Evolutionary conservation across 768 basidiomycete genomes (phyloP), one percentile per base, ranked within the genome.

Genomic region (Hericium alpestre): DNA sequence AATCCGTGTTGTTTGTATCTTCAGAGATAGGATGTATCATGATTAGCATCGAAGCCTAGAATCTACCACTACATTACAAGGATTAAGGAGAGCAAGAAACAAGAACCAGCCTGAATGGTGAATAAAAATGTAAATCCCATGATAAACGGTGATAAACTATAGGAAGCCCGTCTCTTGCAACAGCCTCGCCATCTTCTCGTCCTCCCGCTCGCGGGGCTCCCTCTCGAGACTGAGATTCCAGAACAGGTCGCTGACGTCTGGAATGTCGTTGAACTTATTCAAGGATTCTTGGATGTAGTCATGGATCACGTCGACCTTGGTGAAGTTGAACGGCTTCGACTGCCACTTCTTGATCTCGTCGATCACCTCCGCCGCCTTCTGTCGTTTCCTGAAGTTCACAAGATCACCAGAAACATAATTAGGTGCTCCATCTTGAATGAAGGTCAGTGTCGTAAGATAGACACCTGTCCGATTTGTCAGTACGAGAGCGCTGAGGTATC

Each of bases 311-410:
- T 80, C 76, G 15, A 94, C 81, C 6, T 77, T 72, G 38, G 80
- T 76, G 61, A 95, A 82, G 70, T 95, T 93, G 75, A 93, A 98
- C 1, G 90, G 84, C 61, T 84, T 83, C 5, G 87, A 80, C 69
- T 99, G 96, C 83, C 94, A 97, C 27, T 91, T 86, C 68, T 96
- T 90, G 69, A 99, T 97, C 69, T 97, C 93, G 61, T 86, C 84
- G 64, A 99, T 92, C 63, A 98, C 90, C 67, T 96, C 94, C n/a
- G 93, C 92, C 0, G 93, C 86, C 71, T 90, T 90, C 65, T 91
- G 86, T 16, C 95, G 87, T 71, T 99, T 99, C 66, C 86, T 83
- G 74, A 98, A 98, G 73, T 98, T 97, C 72, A 98, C 85, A 61
- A 95, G 74, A 56, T 81, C 79, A 8, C 83, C 87, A 16, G 79